phyloP scores from a whole-genome alignment of 306 rosid species.

The Pyrus pyrifolia region DNA sequence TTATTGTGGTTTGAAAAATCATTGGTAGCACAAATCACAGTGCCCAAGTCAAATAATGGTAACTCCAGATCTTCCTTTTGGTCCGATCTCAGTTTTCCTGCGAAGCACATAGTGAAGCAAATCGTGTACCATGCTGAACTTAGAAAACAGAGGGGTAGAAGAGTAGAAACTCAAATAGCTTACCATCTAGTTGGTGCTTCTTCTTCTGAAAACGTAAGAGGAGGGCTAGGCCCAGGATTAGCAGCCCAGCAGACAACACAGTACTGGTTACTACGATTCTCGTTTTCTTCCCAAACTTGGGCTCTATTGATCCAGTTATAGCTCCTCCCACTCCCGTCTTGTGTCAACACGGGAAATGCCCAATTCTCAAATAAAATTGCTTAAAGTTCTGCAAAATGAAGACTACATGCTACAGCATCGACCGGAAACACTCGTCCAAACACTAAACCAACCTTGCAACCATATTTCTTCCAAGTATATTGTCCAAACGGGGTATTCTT shows the following conservation, averaged over 20 bases:
- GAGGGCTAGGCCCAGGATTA: background rate
- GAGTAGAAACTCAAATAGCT: background rate
- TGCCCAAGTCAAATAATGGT: slow-evolving; percentile 6
- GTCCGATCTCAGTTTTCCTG: background rate
- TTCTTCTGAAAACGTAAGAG: background rate
- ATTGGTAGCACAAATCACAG: background rate
- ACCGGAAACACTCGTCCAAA: too few relatives aligned
- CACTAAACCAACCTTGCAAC: background rate
- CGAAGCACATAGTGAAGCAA: background rate
- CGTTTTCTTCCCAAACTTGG: background rate
- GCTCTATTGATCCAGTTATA: background rate
- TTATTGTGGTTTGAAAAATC: background rate
- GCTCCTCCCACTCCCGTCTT: background rate
- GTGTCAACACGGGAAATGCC: slow-evolving; percentile 16
- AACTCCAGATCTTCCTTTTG: slow-evolving; percentile 4
- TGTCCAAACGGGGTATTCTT: background rate
- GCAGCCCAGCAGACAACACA: background rate
- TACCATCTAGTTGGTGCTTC: background rate
- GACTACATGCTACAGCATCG: too few relatives aligned
- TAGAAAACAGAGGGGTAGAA: background rate
- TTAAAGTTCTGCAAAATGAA: too few relatives aligned
- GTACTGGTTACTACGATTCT: background rate
- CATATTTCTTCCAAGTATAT: background rate
- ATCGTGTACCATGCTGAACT: background rate
- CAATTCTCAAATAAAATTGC: too few relatives aligned